Percentiles rank a stretch among this genome's conserved stretches.
phyloP scores from a whole-genome alignment of 495 filamentous ascomycete species.

The Poronia punctata region DNA sequence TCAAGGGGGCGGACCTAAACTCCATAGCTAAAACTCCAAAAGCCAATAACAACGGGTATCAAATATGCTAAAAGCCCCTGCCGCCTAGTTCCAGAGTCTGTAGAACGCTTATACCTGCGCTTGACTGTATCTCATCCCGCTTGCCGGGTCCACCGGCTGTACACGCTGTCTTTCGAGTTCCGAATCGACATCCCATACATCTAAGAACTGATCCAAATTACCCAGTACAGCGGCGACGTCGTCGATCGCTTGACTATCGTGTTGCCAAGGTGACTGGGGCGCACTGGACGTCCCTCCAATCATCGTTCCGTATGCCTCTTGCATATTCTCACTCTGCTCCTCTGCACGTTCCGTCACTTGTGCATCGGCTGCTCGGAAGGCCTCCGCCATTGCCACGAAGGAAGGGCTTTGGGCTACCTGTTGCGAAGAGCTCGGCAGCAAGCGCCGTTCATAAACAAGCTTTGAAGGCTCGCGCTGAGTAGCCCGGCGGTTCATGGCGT shows the following conservation, averaged over 20 bases:
- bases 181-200: constrained; percentile 32
- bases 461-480: constrained; percentile 6
- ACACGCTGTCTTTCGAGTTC: constrained; percentile 23
- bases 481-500: constrained; percentile 22
- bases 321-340: constrained; percentile 6
- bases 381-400: constrained; percentile 34
- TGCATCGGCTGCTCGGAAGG: constrained; percentile 28
- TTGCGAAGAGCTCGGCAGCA: constrained; percentile 37
- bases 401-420: constrained; percentile 30
- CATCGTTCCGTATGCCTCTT: too few relatives aligned
- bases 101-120: constrained; percentile 1
- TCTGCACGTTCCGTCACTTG: not conserved
- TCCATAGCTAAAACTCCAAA: not conserved
- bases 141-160: constrained; percentile 1
- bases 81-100: constrained; percentile 6
- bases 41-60: constrained; percentile 4
- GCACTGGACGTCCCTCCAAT: not conserved
- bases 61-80: not conserved
- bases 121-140: not conserved
- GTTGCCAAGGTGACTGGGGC: constrained; percentile 14
- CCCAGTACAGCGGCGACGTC: constrained; percentile 36
- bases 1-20: not conserved
- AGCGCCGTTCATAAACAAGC: constrained; percentile 6
- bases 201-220: constrained; percentile 36
- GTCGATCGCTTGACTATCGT: constrained; percentile 23